Conservation (phyloP, 2,329 filamentous ascomycete species). For the Curvularia sp. region DNA sequence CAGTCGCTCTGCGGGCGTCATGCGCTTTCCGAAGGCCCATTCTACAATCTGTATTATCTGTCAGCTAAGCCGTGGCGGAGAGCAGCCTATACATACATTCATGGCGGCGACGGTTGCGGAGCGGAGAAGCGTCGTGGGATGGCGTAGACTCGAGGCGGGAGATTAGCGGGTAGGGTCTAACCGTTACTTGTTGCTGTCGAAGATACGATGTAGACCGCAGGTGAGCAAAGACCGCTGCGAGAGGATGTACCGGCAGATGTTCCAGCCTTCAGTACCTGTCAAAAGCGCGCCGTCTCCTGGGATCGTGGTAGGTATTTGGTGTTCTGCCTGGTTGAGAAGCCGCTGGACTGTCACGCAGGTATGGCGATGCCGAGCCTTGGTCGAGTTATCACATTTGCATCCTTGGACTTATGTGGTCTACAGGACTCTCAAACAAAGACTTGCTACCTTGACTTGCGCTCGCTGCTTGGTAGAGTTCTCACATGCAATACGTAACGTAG, state of each 20-base stretch:
- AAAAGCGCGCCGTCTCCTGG: not conserved
- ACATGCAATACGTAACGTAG: conserved; percentile 10
- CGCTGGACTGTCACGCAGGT: conserved; percentile 10
- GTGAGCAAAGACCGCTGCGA: not conserved
- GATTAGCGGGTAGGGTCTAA: conserved; percentile 12
- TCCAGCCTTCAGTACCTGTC: not conserved
- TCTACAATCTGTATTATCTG: conserved; percentile 71
- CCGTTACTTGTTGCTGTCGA: conserved; percentile 3
- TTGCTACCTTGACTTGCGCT: not conserved
- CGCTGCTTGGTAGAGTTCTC: not conserved
- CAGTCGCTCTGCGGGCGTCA: conserved; percentile 92
- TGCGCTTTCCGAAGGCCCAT: conserved; percentile 99
- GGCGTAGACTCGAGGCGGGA: conserved; percentile 11
- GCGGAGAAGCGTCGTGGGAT: conserved; percentile 2
- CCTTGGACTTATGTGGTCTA: not conserved
- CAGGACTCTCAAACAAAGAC: not conserved
- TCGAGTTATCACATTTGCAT: conserved; percentile 5
- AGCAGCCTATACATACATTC: conserved; percentile 55
- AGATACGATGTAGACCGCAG: conserved; percentile 1
- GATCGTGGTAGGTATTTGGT: conserved; percentile 8
- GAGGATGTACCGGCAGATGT: not conserved
- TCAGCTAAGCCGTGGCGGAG: not conserved
- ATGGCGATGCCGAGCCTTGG: conserved; percentile 17
- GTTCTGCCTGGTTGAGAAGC: conserved; percentile 15
- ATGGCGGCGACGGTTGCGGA: conserved; percentile 28